Evolutionary conservation across 1,139 yeast species (phyloP).

Genomic region (Scheffersomyces illinoinensis): DNA sequence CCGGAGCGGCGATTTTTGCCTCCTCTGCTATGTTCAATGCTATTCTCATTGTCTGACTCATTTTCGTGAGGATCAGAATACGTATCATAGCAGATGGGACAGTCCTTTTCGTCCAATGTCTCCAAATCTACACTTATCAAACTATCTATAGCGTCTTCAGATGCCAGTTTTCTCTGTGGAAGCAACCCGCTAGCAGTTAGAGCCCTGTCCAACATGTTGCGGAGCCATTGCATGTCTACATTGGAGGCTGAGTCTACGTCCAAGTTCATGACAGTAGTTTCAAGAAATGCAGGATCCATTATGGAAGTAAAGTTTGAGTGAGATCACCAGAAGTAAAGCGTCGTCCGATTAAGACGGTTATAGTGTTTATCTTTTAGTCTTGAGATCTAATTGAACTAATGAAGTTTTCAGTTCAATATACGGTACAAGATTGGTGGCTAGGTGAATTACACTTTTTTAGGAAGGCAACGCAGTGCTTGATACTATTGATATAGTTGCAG

Average conservation of each 20-base stretch:
- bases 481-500: no score
- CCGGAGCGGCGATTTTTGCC: background rate
- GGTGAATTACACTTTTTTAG: no score
- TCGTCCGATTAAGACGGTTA: no score
- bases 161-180: conserved; percentile 27
- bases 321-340: no score
- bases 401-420: no score
- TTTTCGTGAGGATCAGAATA: conserved; percentile 19
- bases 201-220: conserved; percentile 41
- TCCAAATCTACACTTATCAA: conserved; percentile 26
- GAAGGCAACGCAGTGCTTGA: no score
- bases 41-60: background rate
- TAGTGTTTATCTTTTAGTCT: no score
- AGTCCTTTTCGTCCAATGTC: conserved; percentile 25
- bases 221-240: conserved; percentile 27
- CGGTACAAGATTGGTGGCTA: no score
- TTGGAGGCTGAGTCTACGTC: conserved; percentile 26
- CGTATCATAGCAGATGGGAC: conserved; percentile 47
- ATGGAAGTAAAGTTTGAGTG: background rate
- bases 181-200: conserved; percentile 30
- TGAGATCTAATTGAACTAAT: no score
- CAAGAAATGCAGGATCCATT: conserved; percentile 12
- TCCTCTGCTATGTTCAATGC: background rate
- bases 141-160: conserved; percentile 42
- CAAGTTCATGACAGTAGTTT: conserved; percentile 26